Conservation (phyloP, 768 basidiomycete genomes). For the Boletales sp. region DNA sequence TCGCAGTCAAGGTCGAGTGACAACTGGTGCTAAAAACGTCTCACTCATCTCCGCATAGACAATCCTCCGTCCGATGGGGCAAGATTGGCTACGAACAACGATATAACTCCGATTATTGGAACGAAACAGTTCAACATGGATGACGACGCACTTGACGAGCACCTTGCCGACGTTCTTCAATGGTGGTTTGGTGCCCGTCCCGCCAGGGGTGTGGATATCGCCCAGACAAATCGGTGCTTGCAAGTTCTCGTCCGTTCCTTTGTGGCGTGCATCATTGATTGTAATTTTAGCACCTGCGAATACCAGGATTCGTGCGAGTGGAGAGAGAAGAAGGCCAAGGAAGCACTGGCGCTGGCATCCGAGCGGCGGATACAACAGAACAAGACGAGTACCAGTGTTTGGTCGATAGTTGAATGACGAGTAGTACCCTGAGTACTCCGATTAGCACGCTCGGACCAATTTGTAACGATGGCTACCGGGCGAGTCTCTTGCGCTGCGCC, state of each 20-base stretch:
- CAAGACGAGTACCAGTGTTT: not conserved
- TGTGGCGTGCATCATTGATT: no score
- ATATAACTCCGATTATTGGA: constrained; percentile 54
- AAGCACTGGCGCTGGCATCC: constrained; percentile 15
- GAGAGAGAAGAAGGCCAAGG: constrained; percentile 51
- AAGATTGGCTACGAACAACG: not conserved
- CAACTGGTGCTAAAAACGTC: no score
- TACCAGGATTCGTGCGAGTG: constrained; percentile 78
- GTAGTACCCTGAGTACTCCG: no score
- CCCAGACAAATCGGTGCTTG: constrained; percentile 62
- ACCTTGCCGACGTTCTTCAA: constrained; percentile 52
- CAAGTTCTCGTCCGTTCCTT: constrained; percentile 35
- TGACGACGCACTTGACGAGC: constrained; percentile 45
- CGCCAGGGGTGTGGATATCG: constrained; percentile 65
- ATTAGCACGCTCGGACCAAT: no score
- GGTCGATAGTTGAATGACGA: not conserved
- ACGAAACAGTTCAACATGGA: constrained; percentile 57
- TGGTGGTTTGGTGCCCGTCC: constrained; percentile 77
- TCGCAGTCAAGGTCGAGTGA: no score
- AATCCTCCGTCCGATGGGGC: not conserved
- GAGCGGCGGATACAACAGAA: not conserved
- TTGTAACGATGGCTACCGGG: no score
- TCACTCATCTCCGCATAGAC: no score
- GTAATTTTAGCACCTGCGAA: constrained; percentile 56
- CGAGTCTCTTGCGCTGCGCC: no score